Percentiles rank a stretch among this genome's conserved stretches.
Evolutionary conservation across 164 flowering plant species (phyloP).

Genomic region (Nymphaea colorata): DNA sequence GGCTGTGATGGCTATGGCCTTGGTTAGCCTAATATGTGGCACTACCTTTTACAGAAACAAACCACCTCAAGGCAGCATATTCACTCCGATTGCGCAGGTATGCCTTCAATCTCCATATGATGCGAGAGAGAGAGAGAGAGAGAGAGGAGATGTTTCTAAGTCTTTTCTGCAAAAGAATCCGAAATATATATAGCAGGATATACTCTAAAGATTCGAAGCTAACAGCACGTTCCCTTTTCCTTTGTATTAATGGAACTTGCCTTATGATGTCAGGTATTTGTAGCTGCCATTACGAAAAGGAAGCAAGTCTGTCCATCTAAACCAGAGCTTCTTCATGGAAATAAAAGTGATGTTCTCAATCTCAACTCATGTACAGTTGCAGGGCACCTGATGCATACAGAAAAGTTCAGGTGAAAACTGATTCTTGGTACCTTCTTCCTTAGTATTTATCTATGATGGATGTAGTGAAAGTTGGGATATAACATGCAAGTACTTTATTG

Average conservation of each 20-base stretch:
- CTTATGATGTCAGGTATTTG: conserved; percentile 43
- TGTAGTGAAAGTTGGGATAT: neutral
- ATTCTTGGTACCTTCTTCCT: neutral
- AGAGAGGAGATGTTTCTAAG: neutral
- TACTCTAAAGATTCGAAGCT: neutral
- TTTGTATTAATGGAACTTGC: neutral
- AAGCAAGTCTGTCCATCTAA: conserved; percentile 44
- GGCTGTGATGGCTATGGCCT: conserved; percentile 77
- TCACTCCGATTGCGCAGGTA: conserved; percentile 90
- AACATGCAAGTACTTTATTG: too few relatives aligned
- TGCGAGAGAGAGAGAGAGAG: neutral
- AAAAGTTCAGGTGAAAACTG: conserved; percentile 15
- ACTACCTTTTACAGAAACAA: conserved; percentile 59
- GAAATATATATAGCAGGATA: neutral
- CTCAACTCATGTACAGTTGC: conserved; percentile 6
- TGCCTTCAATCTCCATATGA: neutral
- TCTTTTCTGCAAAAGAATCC: neutral
- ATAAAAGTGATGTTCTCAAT: conserved; percentile 9
- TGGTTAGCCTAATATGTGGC: conserved; percentile 60
- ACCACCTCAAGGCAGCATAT: conserved; percentile 74
- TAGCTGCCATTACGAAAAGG: conserved; percentile 72
- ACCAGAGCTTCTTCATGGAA: conserved; percentile 40
- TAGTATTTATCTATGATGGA: neutral
- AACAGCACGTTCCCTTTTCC: neutral
- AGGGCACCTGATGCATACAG: conserved; percentile 8